Evolutionary conservation across 257 asterid species (phyloP), one percentile per base, ranked within the genome.

Genomic region (Nicotiana undulata): DNA sequence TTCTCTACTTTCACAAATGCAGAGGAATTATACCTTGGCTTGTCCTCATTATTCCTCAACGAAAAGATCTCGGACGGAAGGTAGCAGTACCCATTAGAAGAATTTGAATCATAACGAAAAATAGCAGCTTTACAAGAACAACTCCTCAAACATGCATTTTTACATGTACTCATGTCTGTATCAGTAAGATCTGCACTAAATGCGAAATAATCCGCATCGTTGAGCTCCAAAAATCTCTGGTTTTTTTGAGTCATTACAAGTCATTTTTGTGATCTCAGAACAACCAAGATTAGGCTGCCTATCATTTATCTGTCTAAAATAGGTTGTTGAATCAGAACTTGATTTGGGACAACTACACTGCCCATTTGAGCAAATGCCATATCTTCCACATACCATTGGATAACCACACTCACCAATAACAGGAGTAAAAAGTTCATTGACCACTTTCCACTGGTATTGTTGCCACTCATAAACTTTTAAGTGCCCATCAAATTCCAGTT

Each of bases 91-190:
- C 75, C 83, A 1, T 3, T 3, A 9, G 64, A 29, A 17, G 32
- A 22, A 9, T 9, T 31, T 13, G 22, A 51, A 5, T 6, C 34
- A 34, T 9, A 3, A 20, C 10, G 5, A 29, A 82, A 82, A 4
- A 76, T 18, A 34, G 49, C 34, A 8, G 79, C 85, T 77, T 77
- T 66, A 55, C 84, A 82, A 0, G 84, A 82, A 64, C 84, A 82
- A 22, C 56, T 67, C 11, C 6, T 58, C 4, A 77, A 34, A 40
- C 85, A 77, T 8, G 32, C 8, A 8, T 56, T 24, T 32, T 77
- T 82, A 63, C 82, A 82, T 7, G 26, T 56, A 16, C 32, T 80
- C 67, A 51, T 9, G 32, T 75, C 75, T 11, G 66, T 55, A 63
- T 63, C 75, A 40, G 0, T 7, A 20, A 52, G 15, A 52, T 52